Conservation (phyloP, 257 asterid species). For the Plantago ovata region DNA sequence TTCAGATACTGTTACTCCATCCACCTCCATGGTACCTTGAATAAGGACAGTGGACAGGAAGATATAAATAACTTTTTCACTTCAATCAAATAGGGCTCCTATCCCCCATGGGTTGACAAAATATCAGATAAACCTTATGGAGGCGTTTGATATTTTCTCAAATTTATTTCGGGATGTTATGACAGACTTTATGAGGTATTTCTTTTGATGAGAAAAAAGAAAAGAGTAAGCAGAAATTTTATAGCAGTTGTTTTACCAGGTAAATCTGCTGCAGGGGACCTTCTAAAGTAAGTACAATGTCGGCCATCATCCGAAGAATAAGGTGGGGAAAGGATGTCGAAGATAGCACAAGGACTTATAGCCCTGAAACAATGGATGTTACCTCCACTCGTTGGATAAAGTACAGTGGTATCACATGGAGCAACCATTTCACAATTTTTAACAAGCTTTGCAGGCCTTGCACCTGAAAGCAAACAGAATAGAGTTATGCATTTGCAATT, state of each 20-base stretch:
- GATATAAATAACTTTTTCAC: neutral
- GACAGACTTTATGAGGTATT: too few relatives aligned
- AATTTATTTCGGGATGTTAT: too few relatives aligned
- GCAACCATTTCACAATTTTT: slow-evolving; percentile 79
- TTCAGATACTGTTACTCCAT: slow-evolving; percentile 59
- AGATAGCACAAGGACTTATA: slow-evolving; percentile 85
- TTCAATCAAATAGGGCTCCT: neutral
- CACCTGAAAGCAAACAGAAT: slow-evolving; percentile 35
- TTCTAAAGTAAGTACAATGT: slow-evolving; percentile 84
- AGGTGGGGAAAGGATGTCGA: slow-evolving; percentile 97
- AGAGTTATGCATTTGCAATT: slow-evolving; percentile 12
- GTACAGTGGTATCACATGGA: slow-evolving; percentile 83
- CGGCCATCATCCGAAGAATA: slow-evolving; percentile 89
- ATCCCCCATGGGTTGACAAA: too few relatives aligned
- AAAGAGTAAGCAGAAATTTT: neutral
- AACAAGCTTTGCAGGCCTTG: slow-evolving; percentile 74
- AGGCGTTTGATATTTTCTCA: too few relatives aligned
- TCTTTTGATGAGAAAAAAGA: neutral
- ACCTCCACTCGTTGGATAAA: slow-evolving; percentile 85
- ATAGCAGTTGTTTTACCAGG: slow-evolving; percentile 51
- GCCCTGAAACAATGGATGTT: slow-evolving; percentile 95
- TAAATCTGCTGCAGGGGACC: slow-evolving; percentile 56
- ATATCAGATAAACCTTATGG: too few relatives aligned
- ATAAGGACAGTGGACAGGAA: neutral
- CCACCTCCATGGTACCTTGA: slow-evolving; percentile 69